Evolutionary conservation across 352 stramenopile genomes (phyloP).

Genomic region (Pythium aristosporum): DNA sequence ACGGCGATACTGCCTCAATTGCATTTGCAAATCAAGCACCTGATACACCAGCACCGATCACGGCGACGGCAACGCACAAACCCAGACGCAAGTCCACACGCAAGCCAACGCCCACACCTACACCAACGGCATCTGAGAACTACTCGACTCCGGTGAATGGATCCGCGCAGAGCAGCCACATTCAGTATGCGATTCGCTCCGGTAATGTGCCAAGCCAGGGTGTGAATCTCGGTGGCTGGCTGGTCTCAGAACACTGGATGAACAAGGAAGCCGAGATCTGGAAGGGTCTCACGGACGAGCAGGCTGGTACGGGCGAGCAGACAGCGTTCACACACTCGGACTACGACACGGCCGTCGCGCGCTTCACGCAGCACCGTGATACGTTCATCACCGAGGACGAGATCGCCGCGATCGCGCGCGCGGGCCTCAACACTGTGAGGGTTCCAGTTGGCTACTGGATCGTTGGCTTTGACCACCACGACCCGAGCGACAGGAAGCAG

Average conservation of each 20-base stretch:
- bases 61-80: background rate
- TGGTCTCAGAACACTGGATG: conserved; percentile 84
- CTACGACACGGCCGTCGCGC: conserved; percentile 35
- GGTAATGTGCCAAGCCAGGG: conserved; percentile 47
- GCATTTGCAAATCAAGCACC: conserved; percentile 11
- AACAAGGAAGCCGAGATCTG: conserved; percentile 55
- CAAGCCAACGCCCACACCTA: background rate
- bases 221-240: conserved; percentile 78
- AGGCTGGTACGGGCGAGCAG: conserved; percentile 54
- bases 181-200: conserved; percentile 60
- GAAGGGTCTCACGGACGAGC: conserved; percentile 40
- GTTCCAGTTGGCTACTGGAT: conserved; percentile 84
- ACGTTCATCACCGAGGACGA: conserved; percentile 73
- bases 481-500: conserved; percentile 37
- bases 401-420: conserved; percentile 53
- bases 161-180: conserved; percentile 28
- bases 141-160: background rate
- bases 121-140: background rate
- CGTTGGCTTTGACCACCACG: conserved; percentile 61
- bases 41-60: background rate
- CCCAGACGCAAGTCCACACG: background rate
- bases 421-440: conserved; percentile 79
- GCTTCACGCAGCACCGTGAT: conserved; percentile 54
- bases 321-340: conserved; percentile 49
- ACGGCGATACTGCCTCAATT: conserved; percentile 7